Percentiles rank a stretch among this genome's conserved stretches.
Conservation (phyloP, 805 yeast genomes). For the Wickerhamomyces strasburgensis region DNA sequence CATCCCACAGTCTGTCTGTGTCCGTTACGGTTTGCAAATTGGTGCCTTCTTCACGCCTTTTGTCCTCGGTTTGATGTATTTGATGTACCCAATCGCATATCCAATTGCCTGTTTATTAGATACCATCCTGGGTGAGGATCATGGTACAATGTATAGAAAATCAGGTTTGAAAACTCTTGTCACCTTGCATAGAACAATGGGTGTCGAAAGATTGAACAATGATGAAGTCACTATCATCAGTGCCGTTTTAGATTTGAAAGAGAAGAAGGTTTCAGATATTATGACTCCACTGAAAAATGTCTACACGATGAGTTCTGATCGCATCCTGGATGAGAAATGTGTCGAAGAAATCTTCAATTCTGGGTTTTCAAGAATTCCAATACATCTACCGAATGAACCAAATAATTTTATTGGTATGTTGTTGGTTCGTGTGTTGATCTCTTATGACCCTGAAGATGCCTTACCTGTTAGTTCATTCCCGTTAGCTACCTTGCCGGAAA, state of each 20-base stretch:
- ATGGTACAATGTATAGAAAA: conserved; percentile 90
- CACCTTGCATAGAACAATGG: conserved; percentile 90
- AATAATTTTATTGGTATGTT: conserved; percentile 92
- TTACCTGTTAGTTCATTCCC: conserved; percentile 91
- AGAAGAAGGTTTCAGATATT: conserved; percentile 76
- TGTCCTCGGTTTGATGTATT: conserved; percentile 77
- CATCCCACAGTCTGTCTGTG: conserved; percentile 92
- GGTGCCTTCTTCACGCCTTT: conserved; percentile 91
- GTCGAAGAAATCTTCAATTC: conserved; percentile 90
- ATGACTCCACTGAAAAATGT: conserved; percentile 95
- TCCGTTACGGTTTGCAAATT: conserved; percentile 84
- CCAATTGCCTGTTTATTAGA: conserved; percentile 84
- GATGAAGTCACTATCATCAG: conserved; percentile 96
- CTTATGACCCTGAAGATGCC: conserved; percentile 96
- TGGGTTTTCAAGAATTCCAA: conserved; percentile 93
- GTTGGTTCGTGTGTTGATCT: conserved; percentile 82
- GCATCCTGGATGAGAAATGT: conserved; percentile 72
- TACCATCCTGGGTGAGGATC: conserved; percentile 85
- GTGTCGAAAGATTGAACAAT: conserved; percentile 85
- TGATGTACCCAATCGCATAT: conserved; percentile 87
- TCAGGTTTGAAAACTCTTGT: conserved; percentile 92
- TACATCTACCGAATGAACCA: conserved; percentile 86
- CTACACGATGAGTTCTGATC: conserved; percentile 80
- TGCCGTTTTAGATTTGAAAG: conserved; percentile 91
- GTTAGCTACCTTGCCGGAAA: conserved; percentile 92